Evolutionary conservation across 2,329 filamentous ascomycete genomes (phyloP), one percentile per base, ranked within the genome.

Genomic region (Sporothrix curviconia): DNA sequence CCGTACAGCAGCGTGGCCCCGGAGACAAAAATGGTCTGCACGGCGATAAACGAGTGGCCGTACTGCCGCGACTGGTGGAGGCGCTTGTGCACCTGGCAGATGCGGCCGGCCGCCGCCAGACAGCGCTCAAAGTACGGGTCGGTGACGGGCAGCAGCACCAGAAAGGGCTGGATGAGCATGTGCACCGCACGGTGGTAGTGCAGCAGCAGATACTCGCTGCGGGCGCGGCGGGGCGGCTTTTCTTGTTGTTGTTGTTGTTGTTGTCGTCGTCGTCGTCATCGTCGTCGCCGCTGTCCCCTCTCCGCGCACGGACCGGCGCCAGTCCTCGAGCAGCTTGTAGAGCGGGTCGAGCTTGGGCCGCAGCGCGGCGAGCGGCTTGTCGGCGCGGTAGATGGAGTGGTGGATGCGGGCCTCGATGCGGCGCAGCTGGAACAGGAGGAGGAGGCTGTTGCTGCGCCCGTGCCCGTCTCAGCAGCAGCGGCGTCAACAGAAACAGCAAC

Each of bases 331-430:
- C 49, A 74, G 70, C 32, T 71, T 67, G 47, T 76, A 72, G 1
- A 78, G 68, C 5, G 67, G 70, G 59, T 76, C 72, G 65, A 79
- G 74, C 62, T 79, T 79, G 24, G 72, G 69, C n/a, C 70, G 70
- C 4, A 79, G 66, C 3, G 73, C 66, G 25, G 71, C 67, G 4
- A 78, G 67, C 2, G 75, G 70, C 36, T 72, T 70, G 60, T 80
- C 77, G 14, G 75, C 73, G 14, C 77, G 71, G 61, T 80, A 80
- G 36, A 80, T 74, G n/a, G 76, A 76, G 55, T 76, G 71, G 60
- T 79, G 76, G 30, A 79, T 78, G 17, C 72, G 72, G 1, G 77
- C 77, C 61, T 80, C 76, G 39, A 76, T 68, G 6, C 72, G 70
- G 25, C 77, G 75, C 25, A 79, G 68, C 46, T 72, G 71, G 53